phyloP scores from a whole-genome alignment of 176 grass and related monocot species.

The Sorghum bicolor region Sorghum_bicolor_NCBIv3 NC_012871.2:57267501-57268000 shows the following conservation, averaged over 20 bases:
- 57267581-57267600: neutral
- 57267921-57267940: neutral
- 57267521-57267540: neutral
- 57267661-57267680: neutral
- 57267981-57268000: neutral
- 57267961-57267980: constrained; percentile 6
- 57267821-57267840: neutral
- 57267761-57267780: neutral
- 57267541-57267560: neutral
- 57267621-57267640: neutral
- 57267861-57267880: neutral
- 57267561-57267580: neutral
- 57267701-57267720: neutral
- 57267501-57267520: neutral
- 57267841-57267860: neutral
- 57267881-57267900: neutral
- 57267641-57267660: neutral
- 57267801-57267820: neutral
- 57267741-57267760: neutral
- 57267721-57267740: neutral
- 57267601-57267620: neutral
- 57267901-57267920: neutral
- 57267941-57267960: constrained; percentile 2
- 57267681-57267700: neutral
- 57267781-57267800: neutral